Evolutionary conservation across 1,284 basidiomycete genomes (phyloP), one percentile per base, ranked within the genome.

Genomic region (Pyrrhoderma noxium): DNA sequence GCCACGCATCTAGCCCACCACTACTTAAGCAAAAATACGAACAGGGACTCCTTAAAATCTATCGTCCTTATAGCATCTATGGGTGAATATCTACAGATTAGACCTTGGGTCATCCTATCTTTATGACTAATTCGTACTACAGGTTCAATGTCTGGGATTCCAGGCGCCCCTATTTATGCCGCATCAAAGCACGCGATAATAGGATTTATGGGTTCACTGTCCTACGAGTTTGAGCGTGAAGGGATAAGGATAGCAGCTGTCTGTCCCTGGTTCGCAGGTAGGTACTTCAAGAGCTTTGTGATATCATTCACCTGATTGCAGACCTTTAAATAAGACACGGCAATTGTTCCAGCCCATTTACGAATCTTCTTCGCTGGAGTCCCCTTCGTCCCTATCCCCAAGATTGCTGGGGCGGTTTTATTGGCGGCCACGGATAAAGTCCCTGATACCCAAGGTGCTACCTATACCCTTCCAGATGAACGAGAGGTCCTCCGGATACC

Each of bases 61-160:
- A 57, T 82, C 31, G 65, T 80, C 34, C 62, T 82, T 18, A 68
- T 80, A 36, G 79, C 77, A 11, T 80, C 78, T 8, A 73, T 80
- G 63, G 72, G 76, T 75, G 54, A 27, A 67, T 58, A 31, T 11
- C 27, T n/a, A n/a, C n/a, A 31, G 11, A 31, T 31, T 11, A 31
- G 27, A 31, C 11, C 5, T 31, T 31, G 27, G 5, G 11, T 5
- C 27, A 31, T 11, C 23, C 50, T 48, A 39, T 45, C 41, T 38
- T 18, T n/a, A 11, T 35, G 45, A 19, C 42, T 44, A 48, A 21
- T 49, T 5, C 27, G n/a, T 11, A 31, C 11, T 56, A 40, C 52
- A 79, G 78, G 76, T 16, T 79, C 76, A 25, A 79, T 76, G 71
- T 50, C 65, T 31, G 68, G 65, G 0, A 66, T 81, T 22, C 72